Base-by-base conservation (phyloP, 805 yeast species). In the Pichia ethanolica region DNA sequence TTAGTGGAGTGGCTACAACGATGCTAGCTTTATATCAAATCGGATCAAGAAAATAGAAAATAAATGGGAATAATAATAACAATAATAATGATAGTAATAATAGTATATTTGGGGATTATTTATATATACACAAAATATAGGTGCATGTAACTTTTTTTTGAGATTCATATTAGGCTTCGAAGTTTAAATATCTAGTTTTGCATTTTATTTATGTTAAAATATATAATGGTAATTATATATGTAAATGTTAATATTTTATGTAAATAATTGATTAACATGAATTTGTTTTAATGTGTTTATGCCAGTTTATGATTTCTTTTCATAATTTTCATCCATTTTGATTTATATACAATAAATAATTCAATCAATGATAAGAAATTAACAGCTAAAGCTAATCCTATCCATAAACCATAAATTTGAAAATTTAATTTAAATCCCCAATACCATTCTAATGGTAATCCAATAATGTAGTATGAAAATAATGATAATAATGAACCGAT, bases 261-360 rank as follows among this genome's bases (percentile, higher is more conserved):
- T 20, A 20, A 20, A 20, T 20, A 20, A 20, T 20, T 20, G 20
- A 20, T 20, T 20, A 20, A 20, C 2, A 20, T 20, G 20, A 20
- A 20, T 20, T 20, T 20, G 20, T n/a, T n/a, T n/a, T n/a, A n/a
- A 33, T 25, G n/a, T 32, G 11, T 20, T 35, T 37, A 53, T 5
- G 47, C 63, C 13, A 55, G 43, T 28, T 53, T 54, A 25, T 56
- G 45, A 38, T 52, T 60, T 13, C 67, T 69, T 36, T 63, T 66
- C 44, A 80, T 62, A 20, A 81, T 72, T 43, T 62, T 55, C 11
- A 73, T 72, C 89, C 88, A 82, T 58, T 81, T 71, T 7, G 78
- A 74, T 38, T 58, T 63, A 35, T 63, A 41, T 8, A 78, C 77
- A 49, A 68, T 69, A 51, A 68, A 64, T 14, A 67, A 57, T 57